phyloP scores from a whole-genome alignment of 2,329 filamentous ascomycete species.

The Trichoderma sp. region DNA sequence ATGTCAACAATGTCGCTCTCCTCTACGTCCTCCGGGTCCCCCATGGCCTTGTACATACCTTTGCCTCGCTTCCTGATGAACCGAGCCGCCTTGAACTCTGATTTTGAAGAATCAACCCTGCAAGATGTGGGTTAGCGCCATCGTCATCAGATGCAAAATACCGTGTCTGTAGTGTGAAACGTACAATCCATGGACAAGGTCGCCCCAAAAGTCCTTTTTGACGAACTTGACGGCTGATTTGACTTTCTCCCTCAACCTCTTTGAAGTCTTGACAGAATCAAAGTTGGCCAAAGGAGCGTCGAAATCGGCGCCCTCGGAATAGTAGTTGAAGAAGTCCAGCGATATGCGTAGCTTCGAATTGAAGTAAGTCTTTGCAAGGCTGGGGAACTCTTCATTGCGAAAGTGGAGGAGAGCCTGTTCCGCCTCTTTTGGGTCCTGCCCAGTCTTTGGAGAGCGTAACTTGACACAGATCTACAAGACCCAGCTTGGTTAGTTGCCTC shows the following conservation, averaged over 20 bases:
- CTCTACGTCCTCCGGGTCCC: slow-evolving; percentile 1
- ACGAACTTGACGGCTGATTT: slow-evolving; percentile 1
- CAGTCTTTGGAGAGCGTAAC: slow-evolving; percentile 12
- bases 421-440: slow-evolving; percentile 15
- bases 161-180: neutral
- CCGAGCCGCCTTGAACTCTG: slow-evolving; percentile 18
- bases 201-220: slow-evolving; percentile 17
- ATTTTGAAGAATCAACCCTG: neutral
- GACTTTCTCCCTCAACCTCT: slow-evolving; percentile 12
- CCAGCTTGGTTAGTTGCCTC: neutral
- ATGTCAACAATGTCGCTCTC: slow-evolving; percentile 8
- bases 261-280: slow-evolving; percentile 17
- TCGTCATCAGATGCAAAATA: neutral
- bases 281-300: slow-evolving; percentile 14
- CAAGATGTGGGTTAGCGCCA: neutral
- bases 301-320: slow-evolving; percentile 9
- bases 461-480: slow-evolving; percentile 15
- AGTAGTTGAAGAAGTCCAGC: slow-evolving; percentile 20
- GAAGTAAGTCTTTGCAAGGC: slow-evolving; percentile 16
- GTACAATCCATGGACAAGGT: slow-evolving; percentile 18
- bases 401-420: slow-evolving; percentile 14
- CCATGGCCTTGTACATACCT: slow-evolving; percentile 17
- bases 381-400: slow-evolving; percentile 18
- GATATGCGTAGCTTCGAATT: slow-evolving; percentile 8
- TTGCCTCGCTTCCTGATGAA: slow-evolving; percentile 19